phyloP scores from a whole-genome alignment of 2,329 filamentous ascomycete genomes.

The Cercospora canescens region DNA sequence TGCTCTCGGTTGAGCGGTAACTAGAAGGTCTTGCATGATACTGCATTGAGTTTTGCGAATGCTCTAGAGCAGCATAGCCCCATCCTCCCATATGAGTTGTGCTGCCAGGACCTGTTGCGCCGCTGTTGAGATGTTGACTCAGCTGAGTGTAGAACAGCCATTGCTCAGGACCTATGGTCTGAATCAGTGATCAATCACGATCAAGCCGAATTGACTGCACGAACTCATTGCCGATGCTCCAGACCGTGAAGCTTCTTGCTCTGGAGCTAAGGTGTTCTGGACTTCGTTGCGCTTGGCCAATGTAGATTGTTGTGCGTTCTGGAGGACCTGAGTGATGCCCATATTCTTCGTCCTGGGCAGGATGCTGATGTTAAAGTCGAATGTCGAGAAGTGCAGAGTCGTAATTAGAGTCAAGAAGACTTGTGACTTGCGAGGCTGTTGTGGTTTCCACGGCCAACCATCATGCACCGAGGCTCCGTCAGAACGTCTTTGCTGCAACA shows the following conservation, averaged over 20 bases:
- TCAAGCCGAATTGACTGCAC: neutral
- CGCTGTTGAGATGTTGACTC: neutral
- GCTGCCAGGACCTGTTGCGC: neutral
- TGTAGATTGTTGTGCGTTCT: neutral
- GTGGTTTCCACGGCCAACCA: slow-evolving; percentile 4
- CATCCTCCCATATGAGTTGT: neutral
- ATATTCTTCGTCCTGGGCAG: neutral
- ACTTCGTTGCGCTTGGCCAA: neutral
- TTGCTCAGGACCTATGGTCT: neutral
- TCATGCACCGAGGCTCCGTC: neutral
- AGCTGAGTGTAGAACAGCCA: neutral
- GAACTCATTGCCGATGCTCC: neutral
- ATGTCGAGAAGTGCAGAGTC: neutral
- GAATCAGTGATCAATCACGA: neutral
- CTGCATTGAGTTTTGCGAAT: neutral
- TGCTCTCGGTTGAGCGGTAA: neutral
- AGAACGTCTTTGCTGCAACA: neutral
- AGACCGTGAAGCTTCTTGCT: neutral
- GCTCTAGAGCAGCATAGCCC: neutral
- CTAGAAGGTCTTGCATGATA: neutral
- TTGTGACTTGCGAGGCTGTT: neutral
- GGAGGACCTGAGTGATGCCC: neutral
- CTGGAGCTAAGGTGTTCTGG: neutral
- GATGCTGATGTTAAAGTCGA: neutral
- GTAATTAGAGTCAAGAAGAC: neutral